These are phyloP conservation scores for Mucor plumbeus DNA, from an alignment of 371 early-diverging fungal genomes.

Conservation along the genomic window DNA sequence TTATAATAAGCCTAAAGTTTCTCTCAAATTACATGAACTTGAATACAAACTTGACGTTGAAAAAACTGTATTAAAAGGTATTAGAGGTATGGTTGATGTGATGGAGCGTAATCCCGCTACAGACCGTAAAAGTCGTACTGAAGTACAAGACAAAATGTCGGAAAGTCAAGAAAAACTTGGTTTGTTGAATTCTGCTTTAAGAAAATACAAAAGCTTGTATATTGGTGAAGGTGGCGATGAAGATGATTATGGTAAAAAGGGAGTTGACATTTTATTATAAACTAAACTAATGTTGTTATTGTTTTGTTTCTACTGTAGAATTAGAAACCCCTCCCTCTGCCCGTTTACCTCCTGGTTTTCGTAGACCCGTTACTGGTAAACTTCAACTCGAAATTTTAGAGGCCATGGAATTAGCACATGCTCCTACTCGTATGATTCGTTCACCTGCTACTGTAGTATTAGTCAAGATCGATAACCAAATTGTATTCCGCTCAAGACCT, in stretches of 20 bases:
- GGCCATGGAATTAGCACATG: slow-evolving; percentile 71
- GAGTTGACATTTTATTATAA: neutral
- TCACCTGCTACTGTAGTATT: slow-evolving; percentile 72
- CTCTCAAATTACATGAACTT: slow-evolving; percentile 84
- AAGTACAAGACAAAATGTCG: slow-evolving; percentile 66
- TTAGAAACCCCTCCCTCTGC: slow-evolving; percentile 46
- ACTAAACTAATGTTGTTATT: neutral
- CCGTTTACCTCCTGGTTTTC: slow-evolving; percentile 66
- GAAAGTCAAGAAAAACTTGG: slow-evolving; percentile 84
- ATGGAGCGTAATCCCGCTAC: slow-evolving; percentile 43
- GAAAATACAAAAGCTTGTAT: slow-evolving; percentile 85
- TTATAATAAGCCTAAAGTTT: slow-evolving; percentile 83
- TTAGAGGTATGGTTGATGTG: slow-evolving; percentile 58
- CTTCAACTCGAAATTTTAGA: slow-evolving; percentile 69
- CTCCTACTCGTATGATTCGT: slow-evolving; percentile 63
- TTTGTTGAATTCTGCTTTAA: slow-evolving; percentile 78
- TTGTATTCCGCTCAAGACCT: slow-evolving; percentile 72
- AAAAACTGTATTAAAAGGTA: slow-evolving; percentile 82
- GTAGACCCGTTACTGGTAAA: slow-evolving; percentile 77
- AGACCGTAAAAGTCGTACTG: slow-evolving; percentile 65
- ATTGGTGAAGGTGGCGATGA: slow-evolving; percentile 78
- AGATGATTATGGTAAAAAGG: slow-evolving; percentile 61
- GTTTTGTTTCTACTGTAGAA: slow-evolving; percentile 22
- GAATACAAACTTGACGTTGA: slow-evolving; percentile 90
- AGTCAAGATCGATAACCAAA: slow-evolving; percentile 84